Percentiles rank a stretch among this genome's conserved stretches.
These are phyloP conservation scores for Epichloe gansuensis DNA, from an alignment of 2,329 filamentous ascomycete species.

Conservation along the genomic window DNA sequence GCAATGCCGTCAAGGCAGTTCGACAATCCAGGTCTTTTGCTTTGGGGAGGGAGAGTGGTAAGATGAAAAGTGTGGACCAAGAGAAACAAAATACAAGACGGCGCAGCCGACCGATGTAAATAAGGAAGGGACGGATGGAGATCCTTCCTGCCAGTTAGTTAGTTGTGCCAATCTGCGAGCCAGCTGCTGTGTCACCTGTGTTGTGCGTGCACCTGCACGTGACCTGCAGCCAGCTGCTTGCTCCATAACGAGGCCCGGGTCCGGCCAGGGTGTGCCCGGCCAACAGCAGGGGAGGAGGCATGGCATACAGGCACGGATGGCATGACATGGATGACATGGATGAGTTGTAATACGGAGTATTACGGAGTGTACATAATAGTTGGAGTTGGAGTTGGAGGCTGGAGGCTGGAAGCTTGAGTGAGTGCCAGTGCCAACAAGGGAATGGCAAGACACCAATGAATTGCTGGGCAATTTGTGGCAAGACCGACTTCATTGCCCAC, in stretches of 20 bases:
- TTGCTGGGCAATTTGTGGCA: too few relatives aligned
- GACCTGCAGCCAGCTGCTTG: background rate
- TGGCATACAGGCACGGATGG: background rate
- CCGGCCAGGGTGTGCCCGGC: background rate
- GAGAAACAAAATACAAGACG: background rate
- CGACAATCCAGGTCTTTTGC: constrained; percentile 7
- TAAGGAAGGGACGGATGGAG: constrained; percentile 3
- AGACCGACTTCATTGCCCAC: too few relatives aligned
- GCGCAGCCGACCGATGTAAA: constrained; percentile 2
- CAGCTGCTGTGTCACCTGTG: background rate
- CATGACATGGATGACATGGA: background rate
- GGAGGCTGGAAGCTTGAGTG: background rate
- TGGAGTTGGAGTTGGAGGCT: background rate
- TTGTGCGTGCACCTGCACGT: background rate
- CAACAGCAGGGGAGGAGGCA: background rate
- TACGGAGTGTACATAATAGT: background rate
- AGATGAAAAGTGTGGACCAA: constrained; percentile 1
- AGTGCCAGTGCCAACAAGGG: too few relatives aligned
- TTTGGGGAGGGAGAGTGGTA: background rate
- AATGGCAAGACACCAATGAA: too few relatives aligned
- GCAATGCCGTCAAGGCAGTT: constrained; percentile 7
- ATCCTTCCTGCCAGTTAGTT: background rate
- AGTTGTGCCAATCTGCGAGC: background rate
- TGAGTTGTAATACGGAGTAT: background rate
- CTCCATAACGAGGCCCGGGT: background rate